Evolutionary conservation across 331 rosid species (phyloP).

Genomic region (Malus hybrid): DNA sequence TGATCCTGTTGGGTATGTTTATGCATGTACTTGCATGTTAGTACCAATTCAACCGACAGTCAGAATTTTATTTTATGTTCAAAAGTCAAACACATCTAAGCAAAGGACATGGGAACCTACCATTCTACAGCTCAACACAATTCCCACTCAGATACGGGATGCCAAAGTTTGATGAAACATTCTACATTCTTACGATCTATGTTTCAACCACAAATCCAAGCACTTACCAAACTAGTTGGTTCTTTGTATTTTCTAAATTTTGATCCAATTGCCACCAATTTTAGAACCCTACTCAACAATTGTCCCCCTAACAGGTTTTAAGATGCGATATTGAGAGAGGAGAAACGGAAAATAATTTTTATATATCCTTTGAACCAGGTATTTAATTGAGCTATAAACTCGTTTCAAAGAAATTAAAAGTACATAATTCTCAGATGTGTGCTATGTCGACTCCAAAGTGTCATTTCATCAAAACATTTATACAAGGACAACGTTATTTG

Average conservation of each 20-base stretch:
- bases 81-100: not conserved
- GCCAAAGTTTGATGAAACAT: not conserved
- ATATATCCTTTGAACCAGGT: too few relatives aligned
- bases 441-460: too few relatives aligned
- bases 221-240: not conserved
- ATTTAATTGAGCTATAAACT: too few relatives aligned
- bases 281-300: too few relatives aligned
- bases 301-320: too few relatives aligned
- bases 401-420: too few relatives aligned
- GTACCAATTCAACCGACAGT: not conserved
- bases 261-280: not conserved
- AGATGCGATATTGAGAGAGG: too few relatives aligned
- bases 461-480: too few relatives aligned
- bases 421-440: too few relatives aligned
- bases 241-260: not conserved
- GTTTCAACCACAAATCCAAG: not conserved
- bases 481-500: too few relatives aligned
- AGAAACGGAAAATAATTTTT: too few relatives aligned
- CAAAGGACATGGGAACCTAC: not conserved
- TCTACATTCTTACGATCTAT: not conserved
- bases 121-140: not conserved
- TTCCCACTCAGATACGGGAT: not conserved
- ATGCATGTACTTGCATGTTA: not conserved
- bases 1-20: not conserved
- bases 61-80: not conserved